phyloP scores from a whole-genome alignment of 257 asterid species.

The Eustoma russellianum region DNA sequence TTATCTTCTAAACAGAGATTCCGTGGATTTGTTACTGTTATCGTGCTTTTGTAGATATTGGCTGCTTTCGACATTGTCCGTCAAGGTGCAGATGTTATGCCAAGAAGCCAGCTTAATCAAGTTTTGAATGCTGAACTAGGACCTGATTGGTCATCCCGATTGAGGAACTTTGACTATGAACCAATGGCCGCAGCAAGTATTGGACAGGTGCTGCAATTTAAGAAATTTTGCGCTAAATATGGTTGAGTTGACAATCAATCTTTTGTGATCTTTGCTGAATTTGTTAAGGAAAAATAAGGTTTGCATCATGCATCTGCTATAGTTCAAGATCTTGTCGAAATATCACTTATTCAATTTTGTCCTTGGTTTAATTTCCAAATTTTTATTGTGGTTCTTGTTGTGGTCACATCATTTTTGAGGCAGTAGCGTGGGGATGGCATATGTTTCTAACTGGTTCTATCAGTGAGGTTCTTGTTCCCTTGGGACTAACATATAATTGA shows the following conservation, averaged over 20 bases:
- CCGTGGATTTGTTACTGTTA: neutral
- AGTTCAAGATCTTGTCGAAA: too few species aligned
- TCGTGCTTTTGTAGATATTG: constrained; percentile 47
- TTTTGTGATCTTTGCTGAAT: neutral
- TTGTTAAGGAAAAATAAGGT: neutral
- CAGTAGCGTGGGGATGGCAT: too few species aligned
- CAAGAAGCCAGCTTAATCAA: constrained; percentile 79
- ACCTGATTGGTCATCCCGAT: constrained; percentile 62
- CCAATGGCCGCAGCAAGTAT: constrained; percentile 97
- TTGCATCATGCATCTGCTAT: neutral
- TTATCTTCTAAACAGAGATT: neutral
- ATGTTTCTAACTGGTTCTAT: too few species aligned
- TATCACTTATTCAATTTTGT: neutral
- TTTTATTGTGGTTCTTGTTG: neutral
- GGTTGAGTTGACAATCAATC: neutral
- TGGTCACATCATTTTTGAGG: too few species aligned
- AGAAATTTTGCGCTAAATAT: neutral
- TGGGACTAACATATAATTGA: too few species aligned
- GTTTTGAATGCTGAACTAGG: constrained; percentile 85
- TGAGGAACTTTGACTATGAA: constrained; percentile 72
- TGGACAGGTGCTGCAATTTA: constrained; percentile 63
- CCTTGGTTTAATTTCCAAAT: neutral
- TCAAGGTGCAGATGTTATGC: constrained; percentile 99
- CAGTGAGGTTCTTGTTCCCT: too few species aligned
- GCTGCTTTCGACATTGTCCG: constrained; percentile 95